Evolutionary conservation across 345 rosid species (phyloP).

Genomic region (Cardiospermum halicacabum): DNA sequence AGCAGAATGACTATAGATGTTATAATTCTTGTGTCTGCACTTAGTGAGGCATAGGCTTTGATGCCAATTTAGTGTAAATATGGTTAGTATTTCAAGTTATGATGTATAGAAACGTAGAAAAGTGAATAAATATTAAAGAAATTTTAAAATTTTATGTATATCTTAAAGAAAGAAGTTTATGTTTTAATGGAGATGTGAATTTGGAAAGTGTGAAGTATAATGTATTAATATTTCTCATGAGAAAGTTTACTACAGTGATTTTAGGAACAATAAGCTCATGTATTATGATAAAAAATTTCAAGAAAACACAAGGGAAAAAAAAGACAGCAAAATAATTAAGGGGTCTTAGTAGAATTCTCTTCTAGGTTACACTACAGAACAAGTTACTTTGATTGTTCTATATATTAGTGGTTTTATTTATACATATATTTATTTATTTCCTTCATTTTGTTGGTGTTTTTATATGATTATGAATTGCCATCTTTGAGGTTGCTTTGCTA

Average conservation of each 20-base stretch:
- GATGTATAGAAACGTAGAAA: too few relatives aligned
- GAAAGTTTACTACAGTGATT: background rate
- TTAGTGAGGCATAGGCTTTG: background rate
- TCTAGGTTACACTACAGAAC: too few relatives aligned
- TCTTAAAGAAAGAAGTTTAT: background rate
- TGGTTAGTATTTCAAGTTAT: background rate
- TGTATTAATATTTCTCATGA: too few relatives aligned
- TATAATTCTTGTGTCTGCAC: background rate
- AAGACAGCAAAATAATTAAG: background rate
- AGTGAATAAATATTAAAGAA: too few relatives aligned
- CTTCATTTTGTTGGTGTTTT: background rate
- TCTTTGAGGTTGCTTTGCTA: background rate
- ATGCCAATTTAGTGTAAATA: background rate
- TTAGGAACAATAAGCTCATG: background rate
- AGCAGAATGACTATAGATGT: too few relatives aligned
- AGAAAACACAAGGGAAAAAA: background rate
- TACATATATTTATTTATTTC: too few relatives aligned
- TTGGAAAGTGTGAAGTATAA: too few relatives aligned
- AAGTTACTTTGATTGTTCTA: background rate
- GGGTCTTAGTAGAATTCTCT: too few relatives aligned
- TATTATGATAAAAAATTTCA: background rate
- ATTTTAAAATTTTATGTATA: background rate
- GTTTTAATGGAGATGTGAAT: too few relatives aligned
- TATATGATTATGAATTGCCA: background rate
- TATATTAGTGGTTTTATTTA: background rate